Conservation (phyloP, 495 filamentous ascomycete species). For the Neurospora sp. region DNA sequence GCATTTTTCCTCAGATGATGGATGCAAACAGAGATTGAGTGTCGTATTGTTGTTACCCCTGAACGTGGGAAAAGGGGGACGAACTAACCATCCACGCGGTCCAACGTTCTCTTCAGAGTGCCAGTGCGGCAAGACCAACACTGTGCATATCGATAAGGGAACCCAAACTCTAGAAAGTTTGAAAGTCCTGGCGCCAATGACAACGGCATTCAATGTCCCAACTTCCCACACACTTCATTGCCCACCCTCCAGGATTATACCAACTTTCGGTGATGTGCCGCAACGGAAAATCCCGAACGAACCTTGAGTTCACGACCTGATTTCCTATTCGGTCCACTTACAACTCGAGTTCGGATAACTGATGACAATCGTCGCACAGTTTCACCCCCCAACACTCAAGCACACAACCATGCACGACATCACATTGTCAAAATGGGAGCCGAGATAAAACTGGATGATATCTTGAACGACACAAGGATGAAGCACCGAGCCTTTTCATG, state of each 20-base stretch:
- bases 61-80: not conserved
- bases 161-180: not conserved
- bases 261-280: not conserved
- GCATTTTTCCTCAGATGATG: not conserved
- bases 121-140: not conserved
- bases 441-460: not conserved
- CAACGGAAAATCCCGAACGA: not conserved
- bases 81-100: not conserved
- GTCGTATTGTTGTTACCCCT: not conserved
- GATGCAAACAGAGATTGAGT: not conserved
- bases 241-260: not conserved
- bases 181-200: not conserved
- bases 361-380: not conserved
- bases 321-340: not conserved
- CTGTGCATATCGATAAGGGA: not conserved
- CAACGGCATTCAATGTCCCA: not conserved
- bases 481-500: not conserved
- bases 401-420: not conserved
- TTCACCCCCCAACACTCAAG: not conserved
- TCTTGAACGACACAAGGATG: not conserved
- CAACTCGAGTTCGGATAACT: not conserved
- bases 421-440: not conserved
- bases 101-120: not conserved
- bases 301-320: not conserved
- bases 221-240: not conserved